These are phyloP conservation scores for Cenchrus purpureus DNA, from an alignment of 176 grass and related monocot genomes.

Conservation along the genomic window DNA sequence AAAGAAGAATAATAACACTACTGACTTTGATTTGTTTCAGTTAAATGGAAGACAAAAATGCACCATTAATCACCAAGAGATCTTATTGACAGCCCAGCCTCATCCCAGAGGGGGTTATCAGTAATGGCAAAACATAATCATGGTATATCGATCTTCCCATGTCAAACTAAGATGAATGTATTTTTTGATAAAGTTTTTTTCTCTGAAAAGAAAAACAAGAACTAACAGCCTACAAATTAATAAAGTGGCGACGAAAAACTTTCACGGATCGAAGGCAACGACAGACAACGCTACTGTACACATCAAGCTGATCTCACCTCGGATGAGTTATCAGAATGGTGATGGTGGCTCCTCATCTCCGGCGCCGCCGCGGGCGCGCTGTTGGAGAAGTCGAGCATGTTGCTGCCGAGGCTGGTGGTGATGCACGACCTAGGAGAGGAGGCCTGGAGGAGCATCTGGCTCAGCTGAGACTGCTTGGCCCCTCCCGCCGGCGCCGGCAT, in stretches of 20 bases:
- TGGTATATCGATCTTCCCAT: slow-evolving; percentile 27
- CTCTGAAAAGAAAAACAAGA: background rate
- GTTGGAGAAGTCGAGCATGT: slow-evolving; percentile 93
- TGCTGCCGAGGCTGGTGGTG: slow-evolving; percentile 79
- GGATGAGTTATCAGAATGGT: slow-evolving; percentile 75
- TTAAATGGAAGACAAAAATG: slow-evolving; percentile 41
- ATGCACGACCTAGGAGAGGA: slow-evolving; percentile 93
- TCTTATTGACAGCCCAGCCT: slow-evolving; percentile 42
- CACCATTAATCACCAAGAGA: slow-evolving; percentile 51
- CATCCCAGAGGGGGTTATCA: slow-evolving; percentile 19
- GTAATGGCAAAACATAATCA: slow-evolving; percentile 29
- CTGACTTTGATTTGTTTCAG: slow-evolving; percentile 20
- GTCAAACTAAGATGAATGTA: slow-evolving; percentile 27
- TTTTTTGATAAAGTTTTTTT: background rate
- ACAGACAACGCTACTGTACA: background rate
- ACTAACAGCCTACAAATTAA: background rate
- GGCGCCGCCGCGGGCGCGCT: slow-evolving; percentile 27
- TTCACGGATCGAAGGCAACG: background rate
- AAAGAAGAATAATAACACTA: slow-evolving; percentile 20
- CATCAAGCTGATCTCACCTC: slow-evolving; percentile 59
- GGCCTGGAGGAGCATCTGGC: slow-evolving; percentile 58
- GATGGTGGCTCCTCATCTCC: slow-evolving; percentile 54
- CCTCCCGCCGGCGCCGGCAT: slow-evolving; percentile 40
- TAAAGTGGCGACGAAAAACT: background rate
- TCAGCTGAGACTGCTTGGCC: slow-evolving; percentile 69